A percentile compares a stretch with the other conserved stretches of the same genome.
Evolutionary conservation across 2,329 filamentous ascomycete genomes (phyloP).

Genomic region (Fusarium anguioides): DNA sequence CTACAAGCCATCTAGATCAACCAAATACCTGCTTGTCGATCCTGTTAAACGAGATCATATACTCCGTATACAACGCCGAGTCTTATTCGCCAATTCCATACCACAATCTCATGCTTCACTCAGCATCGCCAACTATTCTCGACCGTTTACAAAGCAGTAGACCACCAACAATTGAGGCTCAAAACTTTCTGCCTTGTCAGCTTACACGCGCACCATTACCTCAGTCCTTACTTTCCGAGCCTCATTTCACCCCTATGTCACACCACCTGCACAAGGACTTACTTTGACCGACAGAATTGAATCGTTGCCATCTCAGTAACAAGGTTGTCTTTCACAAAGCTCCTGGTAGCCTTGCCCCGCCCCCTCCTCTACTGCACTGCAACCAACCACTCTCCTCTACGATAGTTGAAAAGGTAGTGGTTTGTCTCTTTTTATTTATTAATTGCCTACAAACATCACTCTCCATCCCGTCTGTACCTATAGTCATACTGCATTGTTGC

Average conservation of each 20-base stretch:
- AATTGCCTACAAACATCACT: conserved; percentile 5
- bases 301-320: conserved; percentile 18
- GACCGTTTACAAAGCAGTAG: not conserved
- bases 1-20: not conserved
- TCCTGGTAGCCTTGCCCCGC: not conserved
- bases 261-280: conserved; percentile 12
- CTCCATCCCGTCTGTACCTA: not conserved
- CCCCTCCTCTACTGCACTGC: conserved; percentile 5
- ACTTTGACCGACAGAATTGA: conserved; percentile 5
- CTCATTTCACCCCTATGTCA: conserved; percentile 15
- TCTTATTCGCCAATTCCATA: not conserved
- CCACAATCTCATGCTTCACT: not conserved
- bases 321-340: conserved; percentile 26
- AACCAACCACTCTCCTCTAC: conserved; percentile 7
- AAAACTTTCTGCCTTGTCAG: conserved; percentile 18
- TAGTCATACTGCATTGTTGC: conserved; percentile 14
- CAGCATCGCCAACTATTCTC: not conserved
- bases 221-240: no score
- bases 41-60: not conserved
- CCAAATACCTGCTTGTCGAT: not conserved
- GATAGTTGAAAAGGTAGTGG: conserved; percentile 11
- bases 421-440: conserved; percentile 13
- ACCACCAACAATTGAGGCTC: conserved; percentile 8
- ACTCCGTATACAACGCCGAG: not conserved
- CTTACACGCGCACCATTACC: conserved; percentile 19